Base-by-base conservation (phyloP, 2,329 filamentous ascomycete species). In the Geosmithia flava region DNA sequence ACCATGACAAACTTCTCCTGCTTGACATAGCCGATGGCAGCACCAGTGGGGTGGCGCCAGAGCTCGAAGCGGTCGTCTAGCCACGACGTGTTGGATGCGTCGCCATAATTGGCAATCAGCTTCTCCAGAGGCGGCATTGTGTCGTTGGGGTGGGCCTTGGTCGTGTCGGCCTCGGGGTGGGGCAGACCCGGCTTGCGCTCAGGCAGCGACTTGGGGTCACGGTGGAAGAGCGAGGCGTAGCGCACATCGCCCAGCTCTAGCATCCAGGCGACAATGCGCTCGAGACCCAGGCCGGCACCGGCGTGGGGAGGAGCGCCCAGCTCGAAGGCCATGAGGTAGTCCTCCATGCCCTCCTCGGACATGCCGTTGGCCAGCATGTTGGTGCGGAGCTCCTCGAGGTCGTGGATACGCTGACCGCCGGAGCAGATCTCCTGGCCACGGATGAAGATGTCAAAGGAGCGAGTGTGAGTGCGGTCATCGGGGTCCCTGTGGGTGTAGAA, bases 371-470 rank as follows among this genome's bases (percentile, higher is more conserved):
- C 76, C 51, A 75, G 74, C 85, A 96, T 89, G 59, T 84, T 86
- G 56, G 83, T 75, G 43, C 83, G 76, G n/a, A 96, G 72, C 59
- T 86, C 76, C 4, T 74, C 68, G 0, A 85, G 76, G 52, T 93
- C 82, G 62, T 96, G 86, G 53, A 96, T 94, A 77, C 90, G 88
- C 65, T 96, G 90, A 7, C 90, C 90, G 56, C 90, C 90, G 1
- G 87, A 91, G 44, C 91, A 81, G 49, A 96, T 93, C 63, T 96
- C 90, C 59, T 96, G 90, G 1, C 90, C 90, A 29, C 90, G 84
- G 42, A 95, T 76, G 68, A 96, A 96, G 50, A 96, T 94, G 62
- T 96, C 90, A 57, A 95, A 96, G 0, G 90, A 95, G 62, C 95
- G 95, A 46, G 90, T 96, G 62, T 81, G 80, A 33, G 76, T 72